These are phyloP conservation scores for Trichosporon sp. DNA, from an alignment of 1,284 basidiomycete genomes.

Conservation along the genomic window DNA sequence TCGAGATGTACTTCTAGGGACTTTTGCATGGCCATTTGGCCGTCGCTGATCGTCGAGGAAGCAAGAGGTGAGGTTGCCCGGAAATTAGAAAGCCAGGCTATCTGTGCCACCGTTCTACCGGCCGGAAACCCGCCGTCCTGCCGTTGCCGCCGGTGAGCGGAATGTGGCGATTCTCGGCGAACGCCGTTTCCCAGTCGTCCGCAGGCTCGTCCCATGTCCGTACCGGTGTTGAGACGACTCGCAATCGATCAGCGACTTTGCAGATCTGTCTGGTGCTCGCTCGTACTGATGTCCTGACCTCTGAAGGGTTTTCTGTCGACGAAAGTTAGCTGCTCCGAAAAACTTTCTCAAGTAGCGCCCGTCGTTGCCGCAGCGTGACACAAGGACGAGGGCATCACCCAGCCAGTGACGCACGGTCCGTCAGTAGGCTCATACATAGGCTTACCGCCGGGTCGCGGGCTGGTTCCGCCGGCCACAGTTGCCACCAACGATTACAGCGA, in stretches of 20 bases:
- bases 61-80: background rate
- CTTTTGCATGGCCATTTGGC: no score
- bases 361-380: background rate
- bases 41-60: no score
- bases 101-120: background rate
- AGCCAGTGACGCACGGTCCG: background rate
- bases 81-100: background rate
- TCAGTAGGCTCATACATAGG: no score
- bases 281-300: no score
- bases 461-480: background rate
- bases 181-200: background rate
- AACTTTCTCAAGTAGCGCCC: background rate
- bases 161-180: background rate
- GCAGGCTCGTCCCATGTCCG: no score
- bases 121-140: background rate
- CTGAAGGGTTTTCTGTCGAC: no score
- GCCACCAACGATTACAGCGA: no score
- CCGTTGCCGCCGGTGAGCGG: background rate
- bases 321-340: background rate
- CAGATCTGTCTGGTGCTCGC: no score
- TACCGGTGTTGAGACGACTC: no score
- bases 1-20: background rate
- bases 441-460: no score
- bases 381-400: background rate
- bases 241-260: background rate